Evolutionary conservation across 179 eudicot genomes (phyloP), one percentile per base, ranked within the genome.

Genomic region (Silene noctiflora): DNA sequence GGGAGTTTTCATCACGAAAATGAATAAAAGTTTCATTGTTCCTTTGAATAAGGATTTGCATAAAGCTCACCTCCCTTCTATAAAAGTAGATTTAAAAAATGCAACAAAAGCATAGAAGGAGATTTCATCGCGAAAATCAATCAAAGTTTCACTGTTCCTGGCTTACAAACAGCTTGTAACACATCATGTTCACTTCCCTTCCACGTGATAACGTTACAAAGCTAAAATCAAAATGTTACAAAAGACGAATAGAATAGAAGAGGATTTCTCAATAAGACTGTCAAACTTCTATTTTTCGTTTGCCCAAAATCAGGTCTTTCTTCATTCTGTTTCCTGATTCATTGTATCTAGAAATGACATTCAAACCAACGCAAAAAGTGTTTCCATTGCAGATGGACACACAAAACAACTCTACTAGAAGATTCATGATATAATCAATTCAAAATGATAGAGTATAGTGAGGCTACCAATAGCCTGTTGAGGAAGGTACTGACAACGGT

Each of bases 41-140:
- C 60, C 60, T 55, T 55, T 55, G 6, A 55, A 55, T n/a, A n/a
- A 51, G n/a, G 58, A 51, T 51, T 51, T 12, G 2, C 58, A 51
- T 51, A 13, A 51, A 12, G 58, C 58, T 51, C 58, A 51, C n/a
- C n/a, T 51, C 46, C 44, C 46, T 42, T 42, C 11, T 42, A 9
- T 42, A 9, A 60, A 19, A 60, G 27, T 14, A 35, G 33, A 65
- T 17, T 12, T 65, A 6, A 39, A 9, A 33, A 33, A 67, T 39
- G 51, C 53, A 35, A 67, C 53, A 39, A 67, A 67, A 67, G 71
- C 48, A 16, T 67, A n/a, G 70, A 31, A 67, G 13, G 42, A 4
- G 24, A n/a, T 67, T 9, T 16, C 71, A n/a, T 67, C 51, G 20
- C 9, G 51, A 67, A 67, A 67, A 33, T 39, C 6, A 8, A 35